A percentile compares a stretch with the other conserved stretches of the same genome.
These are phyloP conservation scores for Maudiozyma saulgeensis DNA, from an alignment of 805 yeast genomes.

Conservation along the genomic window DNA sequence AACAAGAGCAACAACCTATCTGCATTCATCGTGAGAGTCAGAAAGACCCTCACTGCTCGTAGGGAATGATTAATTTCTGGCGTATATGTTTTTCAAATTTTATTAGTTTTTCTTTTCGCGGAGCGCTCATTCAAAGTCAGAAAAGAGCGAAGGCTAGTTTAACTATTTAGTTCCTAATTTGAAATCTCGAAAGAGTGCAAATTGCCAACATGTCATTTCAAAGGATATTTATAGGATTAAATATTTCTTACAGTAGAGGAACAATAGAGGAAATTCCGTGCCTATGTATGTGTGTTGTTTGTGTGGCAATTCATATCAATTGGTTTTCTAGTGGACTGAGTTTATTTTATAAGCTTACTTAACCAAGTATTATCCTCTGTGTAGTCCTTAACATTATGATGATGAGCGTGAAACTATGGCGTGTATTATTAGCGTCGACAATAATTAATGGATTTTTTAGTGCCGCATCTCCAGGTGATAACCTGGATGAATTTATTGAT, in stretches of 20 bases:
- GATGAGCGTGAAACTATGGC: neutral
- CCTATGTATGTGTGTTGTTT: no score
- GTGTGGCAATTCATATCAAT: no score
- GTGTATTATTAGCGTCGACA: neutral
- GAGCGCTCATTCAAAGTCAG: no score
- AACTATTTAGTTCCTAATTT: no score
- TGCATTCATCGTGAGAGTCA: slow-evolving; percentile 12
- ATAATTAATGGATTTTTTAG: neutral
- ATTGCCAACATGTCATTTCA: neutral
- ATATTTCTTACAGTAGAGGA: neutral
- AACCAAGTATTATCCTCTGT: no score
- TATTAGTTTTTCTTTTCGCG: no score
- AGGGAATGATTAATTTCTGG: neutral
- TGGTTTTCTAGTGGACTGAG: no score
- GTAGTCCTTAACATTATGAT: neutral
- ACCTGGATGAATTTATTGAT: slow-evolving; percentile 43
- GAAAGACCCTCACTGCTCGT: slow-evolving; percentile 9
- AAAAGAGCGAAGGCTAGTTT: no score
- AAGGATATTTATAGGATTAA: neutral
- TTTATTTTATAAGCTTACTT: no score
- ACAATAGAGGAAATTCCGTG: no score
- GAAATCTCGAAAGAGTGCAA: neutral
- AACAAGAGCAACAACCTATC: slow-evolving; percentile 13
- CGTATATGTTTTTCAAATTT: no score
- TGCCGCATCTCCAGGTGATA: slow-evolving; percentile 52